phyloP scores from a whole-genome alignment of 2,329 filamentous ascomycete genomes.

The Alternaria atra region DNA sequence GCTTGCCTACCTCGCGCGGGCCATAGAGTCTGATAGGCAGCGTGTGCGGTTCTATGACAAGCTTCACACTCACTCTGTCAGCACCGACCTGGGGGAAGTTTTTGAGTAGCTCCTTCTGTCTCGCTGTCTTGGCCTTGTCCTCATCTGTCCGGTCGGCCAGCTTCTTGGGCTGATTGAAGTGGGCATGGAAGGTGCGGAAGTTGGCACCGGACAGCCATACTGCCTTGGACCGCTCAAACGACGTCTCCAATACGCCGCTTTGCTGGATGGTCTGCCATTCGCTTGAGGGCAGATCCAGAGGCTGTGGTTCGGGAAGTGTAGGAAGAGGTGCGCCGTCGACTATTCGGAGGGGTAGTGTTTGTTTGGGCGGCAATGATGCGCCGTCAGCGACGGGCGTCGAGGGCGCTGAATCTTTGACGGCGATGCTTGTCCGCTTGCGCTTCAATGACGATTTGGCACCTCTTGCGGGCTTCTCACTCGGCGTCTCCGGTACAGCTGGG shows the following conservation, averaged over 20 bases:
- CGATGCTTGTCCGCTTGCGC: constrained; percentile 43
- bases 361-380: constrained; percentile 23
- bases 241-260: constrained; percentile 79
- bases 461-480: constrained; percentile 32
- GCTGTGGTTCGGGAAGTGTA: constrained; percentile 72
- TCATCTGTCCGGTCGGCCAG: constrained; percentile 70
- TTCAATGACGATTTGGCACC: constrained; percentile 41
- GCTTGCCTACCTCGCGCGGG: constrained; percentile 37
- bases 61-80: constrained; percentile 41
- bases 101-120: constrained; percentile 64
- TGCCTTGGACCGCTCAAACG: constrained; percentile 75
- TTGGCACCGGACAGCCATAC: constrained; percentile 50
- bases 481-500: constrained; percentile 33
- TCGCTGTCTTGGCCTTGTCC: constrained; percentile 63
- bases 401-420: constrained; percentile 38
- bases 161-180: constrained; percentile 50
- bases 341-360: constrained; percentile 67
- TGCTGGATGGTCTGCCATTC: constrained; percentile 79
- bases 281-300: constrained; percentile 67
- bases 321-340: constrained; percentile 74
- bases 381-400: constrained; percentile 33
- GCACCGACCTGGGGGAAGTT: constrained; percentile 49
- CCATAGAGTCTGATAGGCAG: constrained; percentile 68
- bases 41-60: constrained; percentile 81
- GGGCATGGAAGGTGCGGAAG: constrained; percentile 51